Percentiles rank a stretch among this genome's conserved stretches.
Evolutionary conservation across 2,329 filamentous ascomycete species (phyloP).

Genomic region (Botrytis deweyae): DNA sequence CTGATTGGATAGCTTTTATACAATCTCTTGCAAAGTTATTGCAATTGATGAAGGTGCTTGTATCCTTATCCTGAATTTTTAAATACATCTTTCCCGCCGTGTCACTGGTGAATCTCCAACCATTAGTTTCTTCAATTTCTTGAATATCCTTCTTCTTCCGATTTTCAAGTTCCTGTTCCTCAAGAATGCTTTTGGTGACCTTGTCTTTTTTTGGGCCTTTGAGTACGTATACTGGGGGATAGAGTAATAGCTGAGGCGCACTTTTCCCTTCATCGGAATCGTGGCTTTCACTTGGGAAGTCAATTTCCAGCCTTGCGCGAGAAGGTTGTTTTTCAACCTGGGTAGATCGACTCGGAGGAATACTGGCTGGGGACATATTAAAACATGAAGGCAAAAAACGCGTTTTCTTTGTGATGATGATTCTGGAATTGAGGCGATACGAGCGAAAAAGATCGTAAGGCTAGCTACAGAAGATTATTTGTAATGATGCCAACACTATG

Average conservation of each 20-base stretch:
- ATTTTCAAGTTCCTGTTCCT: neutral
- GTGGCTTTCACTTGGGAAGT: neutral
- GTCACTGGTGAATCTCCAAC: neutral
- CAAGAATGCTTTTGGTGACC: neutral
- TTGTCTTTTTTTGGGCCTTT: neutral
- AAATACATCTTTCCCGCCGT: neutral
- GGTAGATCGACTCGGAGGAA: neutral
- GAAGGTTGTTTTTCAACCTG: neutral
- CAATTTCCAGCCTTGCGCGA: neutral
- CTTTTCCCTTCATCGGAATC: neutral
- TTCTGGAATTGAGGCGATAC: neutral
- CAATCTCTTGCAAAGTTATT: conserved; percentile 1
- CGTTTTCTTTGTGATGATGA: neutral
- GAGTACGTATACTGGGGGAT: neutral
- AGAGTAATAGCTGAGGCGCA: neutral
- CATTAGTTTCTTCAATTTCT: neutral
- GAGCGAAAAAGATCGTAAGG: neutral
- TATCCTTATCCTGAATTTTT: neutral
- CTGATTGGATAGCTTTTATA: neutral
- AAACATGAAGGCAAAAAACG: neutral
- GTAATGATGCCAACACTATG: neutral
- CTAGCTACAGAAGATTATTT: neutral
- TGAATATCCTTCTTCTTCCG: neutral
- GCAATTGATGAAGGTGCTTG: neutral
- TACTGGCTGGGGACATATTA: neutral